Base-by-base conservation (phyloP, 495 filamentous ascomycete genomes). In the Aspergillus leporis region DNA sequence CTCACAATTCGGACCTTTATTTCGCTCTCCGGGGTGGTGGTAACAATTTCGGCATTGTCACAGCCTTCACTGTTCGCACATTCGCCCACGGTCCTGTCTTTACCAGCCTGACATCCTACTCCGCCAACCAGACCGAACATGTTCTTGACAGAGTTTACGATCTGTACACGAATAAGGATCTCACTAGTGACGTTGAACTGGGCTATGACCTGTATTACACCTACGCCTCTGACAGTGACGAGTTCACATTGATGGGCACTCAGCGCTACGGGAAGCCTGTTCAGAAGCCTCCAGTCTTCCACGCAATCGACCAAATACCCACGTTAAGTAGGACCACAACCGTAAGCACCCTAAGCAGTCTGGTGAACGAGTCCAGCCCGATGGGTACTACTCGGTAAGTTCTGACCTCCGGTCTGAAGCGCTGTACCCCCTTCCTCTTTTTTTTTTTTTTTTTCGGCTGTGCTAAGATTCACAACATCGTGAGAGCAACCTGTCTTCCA, bases 11-110 rank as follows among this genome's bases (percentile, higher is more conserved):
- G 0, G 74, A 77, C 38, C 68, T 80, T 12, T 80, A 69, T 61
- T 65, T 66, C 51, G 73, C 70, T 8, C 73, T 82, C 38, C 76
- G 78, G 41, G 78, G 79, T 8, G 78, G 79, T 22, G 74, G 74
- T 16, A 81, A 77, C 65, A 81, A 78, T 67, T 82, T 80, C 55
- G 79, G 78, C 53, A 67, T 74, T 56, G 69, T 74, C 2, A 71
- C 69, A 10, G 56, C 53, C 12, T 71, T 70, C 54, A 66, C 62
- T 25, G 32, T 62, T 51, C 47, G 47, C 7, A 52, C 58, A 16
- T 58, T 63, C 30, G 0, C 50, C 23, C 60, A 62, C 41, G 61
- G 60, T 6, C 46, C 50, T 7, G 55, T 66, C 22, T 55, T 53
- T 25, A 53, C 49, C 32, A 31, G 45, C 0, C 14, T 12, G 34